Percentiles rank a stretch among this genome's conserved stretches.
phyloP scores from a whole-genome alignment of 1,284 basidiomycete species.

The Sporisorium exsertum region DNA sequence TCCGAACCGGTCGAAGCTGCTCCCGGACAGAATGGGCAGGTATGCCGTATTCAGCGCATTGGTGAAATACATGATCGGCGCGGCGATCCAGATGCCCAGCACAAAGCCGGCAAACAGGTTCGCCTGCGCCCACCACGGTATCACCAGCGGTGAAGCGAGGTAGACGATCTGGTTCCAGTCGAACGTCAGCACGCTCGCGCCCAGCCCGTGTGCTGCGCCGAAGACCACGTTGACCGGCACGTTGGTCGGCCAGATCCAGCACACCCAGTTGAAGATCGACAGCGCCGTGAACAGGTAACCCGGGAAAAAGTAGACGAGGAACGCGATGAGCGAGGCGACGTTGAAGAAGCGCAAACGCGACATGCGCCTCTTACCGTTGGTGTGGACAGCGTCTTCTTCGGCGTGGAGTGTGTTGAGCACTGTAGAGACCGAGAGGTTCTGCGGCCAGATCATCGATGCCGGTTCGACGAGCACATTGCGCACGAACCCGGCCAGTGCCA shows the following conservation, averaged over 20 bases:
- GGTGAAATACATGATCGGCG: slow-evolving; percentile 57
- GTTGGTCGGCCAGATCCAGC: slow-evolving; percentile 61
- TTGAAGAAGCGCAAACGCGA: slow-evolving; percentile 50
- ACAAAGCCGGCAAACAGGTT: slow-evolving; percentile 57
- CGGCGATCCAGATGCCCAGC: slow-evolving; percentile 55
- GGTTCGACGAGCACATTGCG: slow-evolving; percentile 58
- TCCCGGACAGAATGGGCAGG: slow-evolving; percentile 56
- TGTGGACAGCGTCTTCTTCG: slow-evolving; percentile 26
- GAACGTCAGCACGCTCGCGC: slow-evolving; percentile 54
- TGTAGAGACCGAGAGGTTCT: slow-evolving; percentile 53
- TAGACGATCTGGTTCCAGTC: slow-evolving; percentile 59
- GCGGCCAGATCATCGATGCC: slow-evolving; percentile 64
- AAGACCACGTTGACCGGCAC: slow-evolving; percentile 62
- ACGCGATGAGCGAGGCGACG: slow-evolving; percentile 69
- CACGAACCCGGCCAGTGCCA: slow-evolving; percentile 57
- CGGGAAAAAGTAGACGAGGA: slow-evolving; percentile 79
- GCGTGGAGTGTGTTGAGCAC: slow-evolving; percentile 63
- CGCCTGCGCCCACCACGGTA: slow-evolving; percentile 59
- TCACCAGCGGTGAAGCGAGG: slow-evolving; percentile 51
- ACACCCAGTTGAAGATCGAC: slow-evolving; percentile 61
- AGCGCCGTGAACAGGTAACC: slow-evolving; percentile 62
- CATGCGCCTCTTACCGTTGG: slow-evolving; percentile 71
- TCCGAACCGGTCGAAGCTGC: slow-evolving; percentile 56
- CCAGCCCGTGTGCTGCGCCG: slow-evolving; percentile 50
- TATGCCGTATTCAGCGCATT: slow-evolving; percentile 55